Percentiles rank a stretch among this genome's conserved stretches.
Conservation (phyloP, 495 filamentous ascomycete species). For the Saxophila tyrrhenica region DNA sequence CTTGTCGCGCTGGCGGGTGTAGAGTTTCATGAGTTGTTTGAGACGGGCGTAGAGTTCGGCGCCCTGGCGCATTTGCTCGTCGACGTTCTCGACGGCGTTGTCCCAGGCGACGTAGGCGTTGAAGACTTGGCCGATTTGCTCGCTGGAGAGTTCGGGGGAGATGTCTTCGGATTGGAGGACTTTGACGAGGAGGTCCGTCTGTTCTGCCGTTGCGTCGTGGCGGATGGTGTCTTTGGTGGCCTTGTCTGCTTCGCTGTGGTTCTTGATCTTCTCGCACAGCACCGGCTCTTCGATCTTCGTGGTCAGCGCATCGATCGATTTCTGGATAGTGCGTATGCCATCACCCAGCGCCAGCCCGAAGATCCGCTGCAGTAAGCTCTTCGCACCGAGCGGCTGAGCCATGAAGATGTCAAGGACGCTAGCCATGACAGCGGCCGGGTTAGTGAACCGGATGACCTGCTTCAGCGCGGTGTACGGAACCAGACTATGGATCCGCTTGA, state of each 20-base stretch:
- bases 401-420: conserved; percentile 88
- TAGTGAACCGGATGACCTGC: conserved; percentile 91
- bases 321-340: conserved; percentile 74
- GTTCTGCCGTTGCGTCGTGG: conserved; percentile 54
- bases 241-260: conserved; percentile 65
- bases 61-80: conserved; percentile 75
- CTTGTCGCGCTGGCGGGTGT: conserved; percentile 87
- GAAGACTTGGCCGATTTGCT: conserved; percentile 73
- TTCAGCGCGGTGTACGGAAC: conserved; percentile 89
- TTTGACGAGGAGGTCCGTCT: conserved; percentile 70
- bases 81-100: conserved; percentile 77
- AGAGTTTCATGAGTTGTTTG: conserved; percentile 89
- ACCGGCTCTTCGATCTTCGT: conserved; percentile 65
- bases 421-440: conserved; percentile 91
- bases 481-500: conserved; percentile 82
- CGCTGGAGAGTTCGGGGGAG: conserved; percentile 50
- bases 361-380: conserved; percentile 83
- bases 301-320: conserved; percentile 64
- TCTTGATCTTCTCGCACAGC: conserved; percentile 71
- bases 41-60: conserved; percentile 86
- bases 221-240: conserved; percentile 60
- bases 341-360: conserved; percentile 86
- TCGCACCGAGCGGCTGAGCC: conserved; percentile 83
- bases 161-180: conserved; percentile 68
- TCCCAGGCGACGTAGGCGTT: conserved; percentile 98